Base-by-base conservation (phyloP, 768 basidiomycete species). In the Suillus cothurnatus region DNA sequence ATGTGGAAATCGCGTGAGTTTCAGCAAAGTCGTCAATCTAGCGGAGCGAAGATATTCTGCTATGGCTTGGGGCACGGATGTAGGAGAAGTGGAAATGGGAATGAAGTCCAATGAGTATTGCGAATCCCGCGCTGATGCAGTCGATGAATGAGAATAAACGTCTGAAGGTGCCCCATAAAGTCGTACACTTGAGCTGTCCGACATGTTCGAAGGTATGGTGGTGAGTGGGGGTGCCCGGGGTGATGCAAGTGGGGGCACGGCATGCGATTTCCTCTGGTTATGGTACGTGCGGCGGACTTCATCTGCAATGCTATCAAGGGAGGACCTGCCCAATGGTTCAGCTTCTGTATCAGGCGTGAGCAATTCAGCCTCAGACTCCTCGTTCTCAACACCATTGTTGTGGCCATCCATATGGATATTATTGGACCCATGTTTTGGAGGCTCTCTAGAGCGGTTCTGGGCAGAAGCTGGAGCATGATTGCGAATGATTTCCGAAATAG, bases 31-130 rank as follows among this genome's bases (percentile, higher is more conserved):
- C 0, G 95, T 99, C 66, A 97, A 81, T 59, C 92, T 86, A 19
- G 90, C 85, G 41, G 96, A 98, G 52, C 90, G 93, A 64, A 97
- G 81, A 73, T 96, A 97, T 73, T 90, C 86, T 7, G 94, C 94
- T 28, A 96, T 89, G 15, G 87, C 84, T 71, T 93, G 92, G 6
- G 89, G 86, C 56, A 83, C 80, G 23, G 82, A 79, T 4, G 84
- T 80, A n/a, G 88, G 85, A 39, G 88, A 85, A 62, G 80, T 69
- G 62, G 76, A 58, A 72, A 77, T 67, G 32, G 76, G 72, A 60
- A 65, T 36, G 38, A 72, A 68, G 49, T 76, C 77, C 26, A 72
- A 70, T 34, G 70, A 71, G 23, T 71, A 72, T 41, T 68, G 71
- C 36, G 76, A 73, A 28, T 64, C 67, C 61, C 50, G 64, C 26